Conservation (phyloP, 2,329 filamentous ascomycete species). For the Ophiostoma sp. region DNA sequence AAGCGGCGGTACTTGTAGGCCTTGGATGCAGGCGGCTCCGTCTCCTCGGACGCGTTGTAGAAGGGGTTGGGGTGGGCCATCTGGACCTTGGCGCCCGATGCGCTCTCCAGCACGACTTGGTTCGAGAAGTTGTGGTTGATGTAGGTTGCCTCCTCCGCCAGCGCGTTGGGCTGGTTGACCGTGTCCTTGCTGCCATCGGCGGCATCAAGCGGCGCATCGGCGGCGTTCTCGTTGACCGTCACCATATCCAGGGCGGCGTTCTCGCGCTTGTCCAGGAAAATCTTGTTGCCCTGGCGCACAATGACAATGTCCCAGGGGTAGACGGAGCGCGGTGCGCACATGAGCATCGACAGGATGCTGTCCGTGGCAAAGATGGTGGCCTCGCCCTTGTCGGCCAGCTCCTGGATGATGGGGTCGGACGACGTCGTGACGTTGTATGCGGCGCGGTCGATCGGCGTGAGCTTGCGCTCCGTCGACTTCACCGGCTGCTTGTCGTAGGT, state of each 20-base stretch:
- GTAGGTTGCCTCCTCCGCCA: constrained; percentile 95
- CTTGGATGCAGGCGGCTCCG: constrained; percentile 89
- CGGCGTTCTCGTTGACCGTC: constrained; percentile 97
- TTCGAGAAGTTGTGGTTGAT: constrained; percentile 99
- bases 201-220: constrained; percentile 85
- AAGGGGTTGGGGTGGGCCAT: constrained; percentile 93
- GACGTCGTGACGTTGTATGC: constrained; percentile 98
- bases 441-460: constrained; percentile 84
- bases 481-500: constrained; percentile 89
- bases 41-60: constrained; percentile 90
- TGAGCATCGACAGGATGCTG: constrained; percentile 96
- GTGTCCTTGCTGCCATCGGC: constrained; percentile 88
- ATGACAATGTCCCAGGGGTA: constrained; percentile 99
- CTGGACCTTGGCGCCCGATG: constrained; percentile 68
- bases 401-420: constrained; percentile 92
- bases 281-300: constrained; percentile 85
- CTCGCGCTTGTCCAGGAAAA: constrained; percentile 98
- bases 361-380: constrained; percentile 96
- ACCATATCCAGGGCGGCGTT: constrained; percentile 94
- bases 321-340: constrained; percentile 94
- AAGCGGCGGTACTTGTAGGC: constrained; percentile 98
- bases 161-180: constrained; percentile 87
- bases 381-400: constrained; percentile 91
- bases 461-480: constrained; percentile 80
- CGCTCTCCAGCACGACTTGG: constrained; percentile 84